phyloP scores from a whole-genome alignment of 768 basidiomycete genomes.

The Hericium coralloides region DNA sequence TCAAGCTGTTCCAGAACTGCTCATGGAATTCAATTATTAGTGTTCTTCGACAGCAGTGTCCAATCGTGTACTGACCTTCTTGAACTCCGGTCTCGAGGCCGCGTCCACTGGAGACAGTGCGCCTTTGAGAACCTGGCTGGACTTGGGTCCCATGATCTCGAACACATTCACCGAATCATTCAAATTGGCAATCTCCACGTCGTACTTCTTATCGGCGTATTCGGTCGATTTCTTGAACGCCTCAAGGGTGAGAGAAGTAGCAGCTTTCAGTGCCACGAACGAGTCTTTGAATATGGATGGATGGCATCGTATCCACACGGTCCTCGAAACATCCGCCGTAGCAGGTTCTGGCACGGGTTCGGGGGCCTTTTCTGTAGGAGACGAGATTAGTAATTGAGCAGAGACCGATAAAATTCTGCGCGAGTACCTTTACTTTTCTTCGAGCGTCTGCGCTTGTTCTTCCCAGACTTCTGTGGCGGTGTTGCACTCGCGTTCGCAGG shows the following conservation, averaged over 20 bases:
- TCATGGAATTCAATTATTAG: neutral
- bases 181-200: slow-evolving; percentile 64
- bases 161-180: slow-evolving; percentile 68
- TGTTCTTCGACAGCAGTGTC: neutral
- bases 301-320: slow-evolving; percentile 73
- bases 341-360: neutral
- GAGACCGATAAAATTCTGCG: neutral
- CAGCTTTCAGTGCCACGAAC: slow-evolving; percentile 39
- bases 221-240: slow-evolving; percentile 17
- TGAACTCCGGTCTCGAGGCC: slow-evolving; percentile 47
- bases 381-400: neutral
- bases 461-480: neutral
- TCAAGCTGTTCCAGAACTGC: slow-evolving; percentile 64
- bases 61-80: slow-evolving; percentile 33
- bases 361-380: neutral
- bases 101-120: slow-evolving; percentile 19
- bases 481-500: neutral
- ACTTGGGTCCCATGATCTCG: slow-evolving; percentile 84
- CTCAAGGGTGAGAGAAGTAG: slow-evolving; percentile 43
- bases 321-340: slow-evolving; percentile 22
- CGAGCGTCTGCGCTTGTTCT: slow-evolving; percentile 23
- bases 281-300: slow-evolving; percentile 60
- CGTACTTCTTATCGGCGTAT: slow-evolving; percentile 18
- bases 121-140: slow-evolving; percentile 51
- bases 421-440: slow-evolving; percentile 5